Conservation (phyloP, 2,329 filamentous ascomycete species). For the Clonostachys byssicola region DNA sequence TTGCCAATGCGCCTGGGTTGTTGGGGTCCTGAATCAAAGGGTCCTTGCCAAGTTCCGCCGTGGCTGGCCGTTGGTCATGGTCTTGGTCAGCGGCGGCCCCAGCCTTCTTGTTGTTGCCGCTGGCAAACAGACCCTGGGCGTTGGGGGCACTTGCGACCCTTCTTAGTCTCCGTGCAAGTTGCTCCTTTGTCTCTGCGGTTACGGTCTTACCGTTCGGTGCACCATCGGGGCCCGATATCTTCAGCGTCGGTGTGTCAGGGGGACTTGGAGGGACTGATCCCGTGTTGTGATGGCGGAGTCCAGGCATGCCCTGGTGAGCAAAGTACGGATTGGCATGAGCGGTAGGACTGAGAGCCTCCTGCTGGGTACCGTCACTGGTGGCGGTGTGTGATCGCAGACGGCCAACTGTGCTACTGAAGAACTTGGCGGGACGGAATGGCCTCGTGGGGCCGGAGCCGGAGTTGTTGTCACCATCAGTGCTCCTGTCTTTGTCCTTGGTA, state of each 20-base stretch:
- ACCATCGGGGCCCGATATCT: constrained; percentile 65
- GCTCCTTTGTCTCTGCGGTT: constrained; percentile 81
- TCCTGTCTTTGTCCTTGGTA: constrained; percentile 3
- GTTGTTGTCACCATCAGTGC: not conserved
- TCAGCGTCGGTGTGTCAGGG: constrained; percentile 80
- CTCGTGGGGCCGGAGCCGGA: constrained; percentile 29
- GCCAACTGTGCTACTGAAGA: constrained; percentile 80
- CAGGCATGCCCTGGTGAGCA: constrained; percentile 89
- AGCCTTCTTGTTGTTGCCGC: constrained; percentile 7
- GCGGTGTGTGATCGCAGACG: constrained; percentile 87
- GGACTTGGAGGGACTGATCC: constrained; percentile 90
- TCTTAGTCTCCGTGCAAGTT: constrained; percentile 86
- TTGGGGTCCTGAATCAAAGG: constrained; percentile 54
- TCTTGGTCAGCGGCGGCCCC: constrained; percentile 44
- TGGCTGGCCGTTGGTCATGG: constrained; percentile 57
- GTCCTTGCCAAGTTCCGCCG: constrained; percentile 83
- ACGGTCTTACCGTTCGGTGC: constrained; percentile 57
- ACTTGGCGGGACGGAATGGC: constrained; percentile 71
- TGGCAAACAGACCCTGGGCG: constrained; percentile 83
- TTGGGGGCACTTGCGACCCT: constrained; percentile 96
- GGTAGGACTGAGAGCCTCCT: constrained; percentile 86
- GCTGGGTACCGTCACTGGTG: constrained; percentile 87
- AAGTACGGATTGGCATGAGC: constrained; percentile 97
- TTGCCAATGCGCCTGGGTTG: constrained; percentile 27
- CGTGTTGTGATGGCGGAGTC: constrained; percentile 90